Evolutionary conservation across 2,329 filamentous ascomycete species (phyloP).

Genomic region (Aspergillus pseudoviridinutans): DNA sequence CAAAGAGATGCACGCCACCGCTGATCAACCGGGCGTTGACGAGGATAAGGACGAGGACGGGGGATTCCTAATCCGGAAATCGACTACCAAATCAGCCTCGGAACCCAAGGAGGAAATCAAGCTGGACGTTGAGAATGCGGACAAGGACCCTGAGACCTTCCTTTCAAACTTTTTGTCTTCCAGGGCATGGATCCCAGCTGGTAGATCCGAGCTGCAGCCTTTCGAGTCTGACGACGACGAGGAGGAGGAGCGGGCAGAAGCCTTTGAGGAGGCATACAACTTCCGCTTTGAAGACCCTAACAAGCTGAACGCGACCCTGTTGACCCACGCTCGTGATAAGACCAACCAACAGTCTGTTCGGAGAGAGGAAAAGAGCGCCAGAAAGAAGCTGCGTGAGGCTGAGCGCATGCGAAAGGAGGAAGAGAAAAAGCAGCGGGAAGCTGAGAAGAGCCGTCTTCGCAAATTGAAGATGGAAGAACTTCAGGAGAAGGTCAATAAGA

Average conservation of each 20-base stretch:
- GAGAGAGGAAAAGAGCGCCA: slow-evolving; percentile 71
- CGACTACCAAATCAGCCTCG: slow-evolving; percentile 36
- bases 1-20: slow-evolving; percentile 70
- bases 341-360: slow-evolving; percentile 78
- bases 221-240: slow-evolving; percentile 91
- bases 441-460: slow-evolving; percentile 77
- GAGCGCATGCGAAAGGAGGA: slow-evolving; percentile 74
- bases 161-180: slow-evolving; percentile 94
- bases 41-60: slow-evolving; percentile 60
- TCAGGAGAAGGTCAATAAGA: slow-evolving; percentile 78
- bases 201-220: slow-evolving; percentile 65
- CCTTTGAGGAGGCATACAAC: slow-evolving; percentile 92
- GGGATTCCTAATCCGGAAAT: slow-evolving; percentile 72
- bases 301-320: slow-evolving; percentile 81
- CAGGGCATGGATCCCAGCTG: slow-evolving; percentile 77
- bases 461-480: slow-evolving; percentile 90
- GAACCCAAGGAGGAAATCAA: slow-evolving; percentile 49
- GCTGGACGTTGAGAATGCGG: slow-evolving; percentile 67
- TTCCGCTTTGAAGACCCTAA: slow-evolving; percentile 89
- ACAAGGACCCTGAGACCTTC: slow-evolving; percentile 86
- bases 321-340: slow-evolving; percentile 84
- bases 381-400: slow-evolving; percentile 73
- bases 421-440: slow-evolving; percentile 69
- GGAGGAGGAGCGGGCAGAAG: slow-evolving; percentile 70
- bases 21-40: slow-evolving; percentile 45